Percentiles rank a stretch among this genome's conserved stretches.
Evolutionary conservation across 352 stramenopile genomes (phyloP).

Genomic region (Phytophthora kernoviae): DNA sequence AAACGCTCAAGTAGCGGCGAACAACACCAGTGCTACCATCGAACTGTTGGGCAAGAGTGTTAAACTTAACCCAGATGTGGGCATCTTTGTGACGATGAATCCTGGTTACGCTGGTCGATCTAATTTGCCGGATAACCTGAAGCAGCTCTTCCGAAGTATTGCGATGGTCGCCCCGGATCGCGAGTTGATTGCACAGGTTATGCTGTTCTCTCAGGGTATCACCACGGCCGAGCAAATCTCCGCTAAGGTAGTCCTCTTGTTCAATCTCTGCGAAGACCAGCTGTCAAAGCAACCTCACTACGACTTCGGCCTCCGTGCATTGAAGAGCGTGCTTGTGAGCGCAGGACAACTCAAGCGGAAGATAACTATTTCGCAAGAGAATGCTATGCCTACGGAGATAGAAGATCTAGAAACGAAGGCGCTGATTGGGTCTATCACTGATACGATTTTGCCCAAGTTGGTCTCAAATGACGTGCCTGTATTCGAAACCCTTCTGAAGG

Average conservation of each 20-base stretch:
- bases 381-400: conserved; percentile 37
- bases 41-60: conserved; percentile 97
- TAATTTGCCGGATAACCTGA: conserved; percentile 98
- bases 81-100: conserved; percentile 99
- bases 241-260: conserved; percentile 98
- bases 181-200: conserved; percentile 99
- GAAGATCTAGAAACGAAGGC: conserved; percentile 93
- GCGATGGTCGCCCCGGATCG: conserved; percentile 99
- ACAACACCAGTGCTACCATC: conserved; percentile 67
- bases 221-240: conserved; percentile 97
- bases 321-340: conserved; percentile 99
- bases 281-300: conserved; percentile 99
- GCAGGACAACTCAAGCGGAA: conserved; percentile 98
- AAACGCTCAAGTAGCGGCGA: conserved; percentile 28
- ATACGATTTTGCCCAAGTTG: conserved; percentile 99
- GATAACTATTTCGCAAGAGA: conserved; percentile 57
- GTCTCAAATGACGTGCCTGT: conserved; percentile 97
- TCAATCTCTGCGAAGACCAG: conserved; percentile 97
- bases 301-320: conserved; percentile 99
- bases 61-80: conserved; percentile 96
- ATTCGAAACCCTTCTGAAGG: conserved; percentile 96
- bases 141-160: conserved; percentile 99
- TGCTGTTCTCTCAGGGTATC: conserved; percentile 99
- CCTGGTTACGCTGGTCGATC: conserved; percentile 98
- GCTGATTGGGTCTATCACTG: conserved; percentile 97